Evolutionary conservation across 495 filamentous ascomycete species (phyloP), one percentile per base, ranked within the genome.

Genomic region (Penicillium nucicola): DNA sequence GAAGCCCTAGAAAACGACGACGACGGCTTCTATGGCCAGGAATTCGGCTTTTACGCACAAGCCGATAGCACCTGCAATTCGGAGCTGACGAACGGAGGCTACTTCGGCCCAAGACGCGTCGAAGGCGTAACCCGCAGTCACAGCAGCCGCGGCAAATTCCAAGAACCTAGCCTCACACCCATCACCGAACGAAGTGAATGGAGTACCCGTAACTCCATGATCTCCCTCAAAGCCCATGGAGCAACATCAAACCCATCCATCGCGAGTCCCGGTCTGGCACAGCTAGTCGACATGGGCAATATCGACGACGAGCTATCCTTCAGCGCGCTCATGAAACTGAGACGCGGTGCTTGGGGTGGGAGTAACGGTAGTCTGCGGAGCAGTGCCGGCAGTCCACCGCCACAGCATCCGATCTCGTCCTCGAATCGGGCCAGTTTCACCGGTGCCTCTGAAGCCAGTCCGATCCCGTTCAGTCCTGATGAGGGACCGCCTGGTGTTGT

Each of bases 111-210:
- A 10, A 78, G 81, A 15, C 84, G 81, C 15, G 68, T 75, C 14
- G 79, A 82, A 50, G 77, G 75, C n/a, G 63, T 93, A 30, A 74
- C 77, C 30, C 79, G 89, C n/a, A 83, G 63, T 71, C 73, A 76
- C 52, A 90, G 81, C 59, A 88, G 85, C 32, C 80, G 87, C 3
- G 79, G 84, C 30, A 84, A 85, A 30, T 85, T 87, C 19, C 77
- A 87, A 34, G 90, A 96, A 50, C 93, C 95, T 2, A 95, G 90
- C 58, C 72, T 98, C 23, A 98, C 93, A 2, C 93, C 93, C 5
- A 98, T 98, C 54, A 97, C 92, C 0, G 93, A 98, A 68, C 83
- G 92, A 3, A 95, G 88, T 56, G 93, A 98, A 73, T 95, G 93
- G 75, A 93, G 88, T 34, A 96, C 93, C 42, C 83, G 95, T 42